These are phyloP conservation scores for Yamadazyma siamensis DNA, from an alignment of 1,139 yeast species.

Conservation along the genomic window DNA sequence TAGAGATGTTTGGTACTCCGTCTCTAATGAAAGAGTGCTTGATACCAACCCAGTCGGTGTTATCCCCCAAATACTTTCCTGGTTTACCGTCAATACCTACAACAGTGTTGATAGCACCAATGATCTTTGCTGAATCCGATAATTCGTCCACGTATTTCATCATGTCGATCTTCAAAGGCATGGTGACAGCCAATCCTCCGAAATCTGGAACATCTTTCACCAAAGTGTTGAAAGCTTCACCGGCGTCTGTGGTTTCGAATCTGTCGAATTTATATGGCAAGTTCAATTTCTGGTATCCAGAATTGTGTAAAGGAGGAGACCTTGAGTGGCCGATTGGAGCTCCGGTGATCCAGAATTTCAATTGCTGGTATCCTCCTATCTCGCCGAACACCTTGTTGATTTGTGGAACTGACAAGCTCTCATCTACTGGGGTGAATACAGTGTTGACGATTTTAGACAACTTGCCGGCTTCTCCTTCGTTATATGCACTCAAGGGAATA, in stretches of 20 bases:
- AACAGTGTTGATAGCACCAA: slow-evolving; percentile 94
- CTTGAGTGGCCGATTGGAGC: slow-evolving; percentile 81
- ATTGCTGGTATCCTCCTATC: slow-evolving; percentile 57
- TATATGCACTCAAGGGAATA: slow-evolving; percentile 78
- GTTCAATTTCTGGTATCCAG: slow-evolving; percentile 68
- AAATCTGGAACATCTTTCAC: slow-evolving; percentile 49
- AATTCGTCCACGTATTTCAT: slow-evolving; percentile 61
- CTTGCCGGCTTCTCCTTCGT: slow-evolving; percentile 75
- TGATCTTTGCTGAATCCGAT: slow-evolving; percentile 66
- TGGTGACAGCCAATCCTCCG: slow-evolving; percentile 91
- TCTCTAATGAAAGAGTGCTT: slow-evolving; percentile 58
- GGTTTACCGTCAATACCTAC: slow-evolving; percentile 45
- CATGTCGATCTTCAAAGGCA: slow-evolving; percentile 82
- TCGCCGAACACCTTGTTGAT: slow-evolving; percentile 57
- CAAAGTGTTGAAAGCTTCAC: slow-evolving; percentile 42
- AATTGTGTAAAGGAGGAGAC: slow-evolving; percentile 81
- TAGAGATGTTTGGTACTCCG: slow-evolving; percentile 52
- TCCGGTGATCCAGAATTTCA: slow-evolving; percentile 77
- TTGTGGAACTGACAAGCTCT: slow-evolving; percentile 50
- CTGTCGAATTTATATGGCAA: slow-evolving; percentile 72
- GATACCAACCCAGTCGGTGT: slow-evolving; percentile 96
- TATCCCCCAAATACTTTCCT: slow-evolving; percentile 71
- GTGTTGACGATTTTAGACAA: slow-evolving; percentile 75
- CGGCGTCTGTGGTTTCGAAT: slow-evolving; percentile 67
- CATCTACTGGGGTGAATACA: slow-evolving; percentile 81